Conservation (phyloP, 139 green algal genomes). For the Ulvella scutata region DNA sequence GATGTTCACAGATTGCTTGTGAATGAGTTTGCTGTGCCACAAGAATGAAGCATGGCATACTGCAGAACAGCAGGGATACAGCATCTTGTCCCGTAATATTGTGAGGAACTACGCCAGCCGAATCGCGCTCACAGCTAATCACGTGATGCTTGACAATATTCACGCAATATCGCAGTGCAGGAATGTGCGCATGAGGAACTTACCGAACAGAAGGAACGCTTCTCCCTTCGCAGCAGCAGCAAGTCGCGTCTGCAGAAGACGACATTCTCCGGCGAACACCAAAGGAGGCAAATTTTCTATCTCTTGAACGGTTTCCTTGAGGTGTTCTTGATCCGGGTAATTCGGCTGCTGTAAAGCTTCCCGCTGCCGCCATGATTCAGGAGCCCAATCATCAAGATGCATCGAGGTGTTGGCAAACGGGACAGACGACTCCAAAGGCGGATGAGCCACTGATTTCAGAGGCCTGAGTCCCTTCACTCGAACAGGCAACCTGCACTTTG, state of each 20-base stretch:
- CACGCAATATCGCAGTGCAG: too few relatives aligned
- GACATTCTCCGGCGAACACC: constrained; percentile 94
- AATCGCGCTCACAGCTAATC: too few relatives aligned
- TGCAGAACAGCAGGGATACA: too few relatives aligned
- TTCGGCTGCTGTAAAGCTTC: constrained; percentile 44
- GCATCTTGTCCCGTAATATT: too few relatives aligned
- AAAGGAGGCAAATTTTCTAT: constrained; percentile 74
- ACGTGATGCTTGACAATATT: too few relatives aligned
- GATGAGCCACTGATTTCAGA: background rate
- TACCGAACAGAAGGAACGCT: constrained; percentile 45
- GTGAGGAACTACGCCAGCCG: too few relatives aligned
- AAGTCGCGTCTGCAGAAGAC: constrained; percentile 75
- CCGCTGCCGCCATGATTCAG: constrained; percentile 30
- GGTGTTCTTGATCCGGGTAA: constrained; percentile 42
- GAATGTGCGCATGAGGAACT: constrained; percentile 28
- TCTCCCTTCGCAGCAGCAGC: constrained; percentile 69
- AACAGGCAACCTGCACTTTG: too few relatives aligned
- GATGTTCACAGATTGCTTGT: too few relatives aligned
- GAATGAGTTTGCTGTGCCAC: too few relatives aligned
- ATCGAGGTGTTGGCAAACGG: background rate
- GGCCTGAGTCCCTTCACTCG: too few relatives aligned
- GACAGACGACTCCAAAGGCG: background rate
- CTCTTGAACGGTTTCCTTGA: constrained; percentile 38
- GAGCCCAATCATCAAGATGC: constrained; percentile 15
- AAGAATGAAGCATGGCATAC: too few relatives aligned